Conservation (phyloP, 345 rosid species). For the Rhodamnia argentea region DNA sequence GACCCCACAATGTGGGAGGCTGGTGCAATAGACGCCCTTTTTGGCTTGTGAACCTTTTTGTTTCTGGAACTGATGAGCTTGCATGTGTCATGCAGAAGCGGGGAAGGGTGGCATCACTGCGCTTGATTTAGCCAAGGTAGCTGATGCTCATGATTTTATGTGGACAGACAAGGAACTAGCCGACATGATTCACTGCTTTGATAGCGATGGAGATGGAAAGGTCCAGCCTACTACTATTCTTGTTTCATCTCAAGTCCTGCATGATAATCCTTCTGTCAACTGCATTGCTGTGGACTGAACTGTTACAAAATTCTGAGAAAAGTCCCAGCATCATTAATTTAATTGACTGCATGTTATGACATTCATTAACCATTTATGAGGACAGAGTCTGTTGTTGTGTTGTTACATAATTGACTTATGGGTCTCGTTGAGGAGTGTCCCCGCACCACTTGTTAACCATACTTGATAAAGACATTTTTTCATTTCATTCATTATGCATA, state of each 20-base stretch:
- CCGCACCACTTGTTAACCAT: background rate
- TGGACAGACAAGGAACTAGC: conserved; percentile 67
- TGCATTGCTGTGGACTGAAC: background rate
- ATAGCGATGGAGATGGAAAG: conserved; percentile 58
- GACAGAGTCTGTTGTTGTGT: background rate
- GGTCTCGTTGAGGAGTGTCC: background rate
- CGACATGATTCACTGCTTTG: conserved; percentile 75
- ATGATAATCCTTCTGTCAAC: background rate
- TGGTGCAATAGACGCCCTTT: background rate
- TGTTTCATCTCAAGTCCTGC: background rate
- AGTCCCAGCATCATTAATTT: background rate
- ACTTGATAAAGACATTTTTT: background rate
- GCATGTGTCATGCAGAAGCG: conserved; percentile 22
- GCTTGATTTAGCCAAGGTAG: conserved; percentile 50
- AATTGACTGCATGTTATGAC: background rate
- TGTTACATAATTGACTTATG: background rate
- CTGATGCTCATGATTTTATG: conserved; percentile 55
- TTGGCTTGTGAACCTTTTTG: background rate
- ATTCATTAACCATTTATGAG: background rate
- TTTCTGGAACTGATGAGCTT: background rate
- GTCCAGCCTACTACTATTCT: conserved; percentile 10
- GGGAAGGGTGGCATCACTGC: conserved; percentile 51
- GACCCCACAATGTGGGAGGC: background rate
- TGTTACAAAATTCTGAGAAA: background rate
- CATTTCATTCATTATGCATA: background rate